phyloP scores from a whole-genome alignment of 202 grass and related monocot species.

The Sporobolus alterniflorus region DNA sequence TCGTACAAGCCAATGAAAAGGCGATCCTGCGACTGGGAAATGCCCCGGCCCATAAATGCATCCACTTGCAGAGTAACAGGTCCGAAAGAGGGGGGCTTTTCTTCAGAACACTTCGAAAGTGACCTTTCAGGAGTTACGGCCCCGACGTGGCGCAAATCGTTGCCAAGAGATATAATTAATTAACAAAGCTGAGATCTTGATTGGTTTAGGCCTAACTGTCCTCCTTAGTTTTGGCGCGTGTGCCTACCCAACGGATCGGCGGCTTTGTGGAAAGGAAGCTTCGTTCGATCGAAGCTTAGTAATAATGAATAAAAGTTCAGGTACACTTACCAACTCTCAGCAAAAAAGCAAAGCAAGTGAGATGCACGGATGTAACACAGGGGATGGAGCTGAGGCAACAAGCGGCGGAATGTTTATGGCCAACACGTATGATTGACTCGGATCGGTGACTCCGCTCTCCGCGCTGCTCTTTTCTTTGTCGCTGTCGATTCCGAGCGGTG shows the following conservation, averaged over 20 bases:
- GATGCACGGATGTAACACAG: not conserved
- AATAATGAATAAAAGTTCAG: not conserved
- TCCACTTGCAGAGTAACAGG: slow-evolving; percentile 1
- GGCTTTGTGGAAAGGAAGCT: too few relatives aligned
- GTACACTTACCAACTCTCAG: not conserved
- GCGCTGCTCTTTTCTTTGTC: not conserved
- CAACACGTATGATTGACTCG: slow-evolving; percentile 46
- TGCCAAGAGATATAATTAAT: not conserved
- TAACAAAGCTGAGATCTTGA: not conserved
- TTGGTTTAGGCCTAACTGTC: not conserved
- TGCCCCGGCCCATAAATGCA: not conserved
- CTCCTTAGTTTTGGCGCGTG: not conserved
- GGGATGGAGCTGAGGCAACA: not conserved
- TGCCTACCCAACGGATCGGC: not conserved
- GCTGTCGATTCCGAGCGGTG: slow-evolving; percentile 12
- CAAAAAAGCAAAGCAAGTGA: slow-evolving; percentile 13
- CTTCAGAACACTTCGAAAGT: slow-evolving; percentile 5
- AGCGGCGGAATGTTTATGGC: slow-evolving; percentile 29
- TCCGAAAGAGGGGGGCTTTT: not conserved
- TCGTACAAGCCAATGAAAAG: slow-evolving; percentile 6
- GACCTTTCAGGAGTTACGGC: not conserved
- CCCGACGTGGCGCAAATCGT: slow-evolving; percentile 20
- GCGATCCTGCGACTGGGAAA: not conserved
- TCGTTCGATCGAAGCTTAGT: too few relatives aligned
- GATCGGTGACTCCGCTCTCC: slow-evolving; percentile 16